These are phyloP conservation scores for Aschersonia sp. DNA, from an alignment of 2,329 filamentous ascomycete species.

Conservation along the genomic window DNA sequence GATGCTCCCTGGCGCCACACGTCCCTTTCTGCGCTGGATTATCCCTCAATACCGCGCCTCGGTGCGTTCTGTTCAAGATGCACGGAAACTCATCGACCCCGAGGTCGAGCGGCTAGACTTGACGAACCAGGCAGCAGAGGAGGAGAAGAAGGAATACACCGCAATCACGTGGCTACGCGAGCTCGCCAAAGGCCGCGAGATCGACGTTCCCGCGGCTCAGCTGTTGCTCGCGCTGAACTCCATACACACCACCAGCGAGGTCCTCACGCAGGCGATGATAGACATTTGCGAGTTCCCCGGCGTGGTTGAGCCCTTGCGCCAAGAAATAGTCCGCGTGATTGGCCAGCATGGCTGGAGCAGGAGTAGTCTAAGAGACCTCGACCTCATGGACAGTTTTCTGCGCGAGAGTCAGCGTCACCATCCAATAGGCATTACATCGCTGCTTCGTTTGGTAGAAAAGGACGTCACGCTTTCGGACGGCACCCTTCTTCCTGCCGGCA, in stretches of 20 bases:
- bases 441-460: background rate
- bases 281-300: background rate
- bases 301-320: background rate
- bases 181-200: background rate
- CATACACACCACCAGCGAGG: background rate
- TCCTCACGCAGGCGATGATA: background rate
- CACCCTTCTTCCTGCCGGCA: too few relatives aligned
- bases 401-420: background rate
- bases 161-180: background rate
- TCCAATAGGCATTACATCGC: background rate
- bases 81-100: background rate
- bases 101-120: too few relatives aligned
- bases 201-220: background rate
- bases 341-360: background rate
- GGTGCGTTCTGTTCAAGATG: background rate
- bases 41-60: background rate
- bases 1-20: background rate
- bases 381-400: background rate
- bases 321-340: background rate
- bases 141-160: background rate
- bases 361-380: background rate
- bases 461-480: background rate
- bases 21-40: background rate
- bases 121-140: background rate
- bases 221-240: background rate